Base-by-base conservation (phyloP, 257 asterid species). In the Fraxinus anomala region DNA sequence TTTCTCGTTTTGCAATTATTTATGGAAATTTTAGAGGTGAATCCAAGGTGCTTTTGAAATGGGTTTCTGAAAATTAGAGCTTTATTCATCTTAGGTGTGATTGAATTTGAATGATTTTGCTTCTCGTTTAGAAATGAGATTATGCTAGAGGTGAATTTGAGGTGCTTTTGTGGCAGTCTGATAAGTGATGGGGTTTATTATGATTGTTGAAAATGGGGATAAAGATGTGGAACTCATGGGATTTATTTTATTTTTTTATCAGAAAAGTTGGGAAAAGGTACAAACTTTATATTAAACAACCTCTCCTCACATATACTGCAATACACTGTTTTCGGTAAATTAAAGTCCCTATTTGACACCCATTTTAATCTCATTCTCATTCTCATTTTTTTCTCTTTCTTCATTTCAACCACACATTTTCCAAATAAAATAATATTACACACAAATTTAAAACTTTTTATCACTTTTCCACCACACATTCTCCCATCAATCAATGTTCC, bases 21-120 rank as follows among this genome's bases (percentile, higher is more conserved):
- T 23, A 40, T 23, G 54, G 33, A 66, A 51, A 30, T 70, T 37
- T 3, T 0, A 49, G 44, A 34, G 13, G 28, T 68, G 8, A 4
- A 13, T 51, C 19, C 8, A 65, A 23, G 30, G 34, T 19, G 37
- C 31, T 3, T 59, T 23, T n/a, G 67, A n/a, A 59, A 21, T 59
- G 31, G 30, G 0, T 3, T 23, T 59, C 8, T 59, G 67, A 59
- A 59, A 9, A 21, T 59, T 59, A 23, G 67, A 59, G 67, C 67
- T 21, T 36, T 66, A 33, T 67, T 54, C 70, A 76, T 83, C 79
- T 71, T 68, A 69, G 36, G 68, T 51, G 31, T 17, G 37, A 49
- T 54, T 72, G 10, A n/a, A 37, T 16, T 42, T 42, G 17, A 42
- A 42, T 42, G 51, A 11, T 3, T 42, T 42, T 0, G 17, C 0